These are phyloP conservation scores for Aspergillus sp. DNA, from an alignment of 2,329 filamentous ascomycete genomes.

Conservation along the genomic window DNA sequence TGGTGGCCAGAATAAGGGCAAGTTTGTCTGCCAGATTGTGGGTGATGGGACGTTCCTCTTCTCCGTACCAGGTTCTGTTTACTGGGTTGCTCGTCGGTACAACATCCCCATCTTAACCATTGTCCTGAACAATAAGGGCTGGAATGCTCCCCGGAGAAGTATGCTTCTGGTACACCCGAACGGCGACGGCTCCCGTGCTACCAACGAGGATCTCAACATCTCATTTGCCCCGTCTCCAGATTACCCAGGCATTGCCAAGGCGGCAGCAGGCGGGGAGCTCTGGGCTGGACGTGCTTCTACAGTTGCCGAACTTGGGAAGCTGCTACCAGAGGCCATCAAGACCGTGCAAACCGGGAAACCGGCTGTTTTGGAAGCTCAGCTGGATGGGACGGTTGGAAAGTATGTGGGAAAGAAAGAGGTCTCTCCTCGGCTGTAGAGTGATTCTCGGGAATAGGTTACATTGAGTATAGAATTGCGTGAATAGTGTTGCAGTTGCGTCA, in stretches of 20 bases:
- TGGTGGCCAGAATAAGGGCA: conserved; percentile 48
- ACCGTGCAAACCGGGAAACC: conserved; percentile 52
- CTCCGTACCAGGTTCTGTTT: conserved; percentile 60
- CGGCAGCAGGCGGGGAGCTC: conserved; percentile 57
- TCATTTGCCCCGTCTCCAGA: conserved; percentile 62
- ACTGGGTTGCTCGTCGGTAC: conserved; percentile 65
- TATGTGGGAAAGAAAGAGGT: conserved; percentile 29
- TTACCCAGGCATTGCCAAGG: conserved; percentile 64
- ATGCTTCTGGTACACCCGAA: conserved; percentile 63
- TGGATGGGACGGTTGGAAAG: conserved; percentile 54
- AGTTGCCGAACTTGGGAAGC: conserved; percentile 49
- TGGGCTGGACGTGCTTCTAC: conserved; percentile 58
- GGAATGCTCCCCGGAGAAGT: conserved; percentile 61
- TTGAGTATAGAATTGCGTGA: neutral
- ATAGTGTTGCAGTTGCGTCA: too few species aligned
- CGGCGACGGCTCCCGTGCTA: conserved; percentile 57
- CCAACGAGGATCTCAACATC: conserved; percentile 63
- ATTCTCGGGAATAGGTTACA: neutral
- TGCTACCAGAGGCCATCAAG: conserved; percentile 56
- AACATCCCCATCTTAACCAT: conserved; percentile 63
- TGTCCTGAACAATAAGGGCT: conserved; percentile 66
- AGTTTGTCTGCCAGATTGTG: conserved; percentile 61
- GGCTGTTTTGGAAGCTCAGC: conserved; percentile 60
- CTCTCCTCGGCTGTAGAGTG: neutral
- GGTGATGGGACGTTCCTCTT: conserved; percentile 67